Conservation (phyloP, 1,284 basidiomycete genomes). For the Ceraceosorus bombacis region DNA sequence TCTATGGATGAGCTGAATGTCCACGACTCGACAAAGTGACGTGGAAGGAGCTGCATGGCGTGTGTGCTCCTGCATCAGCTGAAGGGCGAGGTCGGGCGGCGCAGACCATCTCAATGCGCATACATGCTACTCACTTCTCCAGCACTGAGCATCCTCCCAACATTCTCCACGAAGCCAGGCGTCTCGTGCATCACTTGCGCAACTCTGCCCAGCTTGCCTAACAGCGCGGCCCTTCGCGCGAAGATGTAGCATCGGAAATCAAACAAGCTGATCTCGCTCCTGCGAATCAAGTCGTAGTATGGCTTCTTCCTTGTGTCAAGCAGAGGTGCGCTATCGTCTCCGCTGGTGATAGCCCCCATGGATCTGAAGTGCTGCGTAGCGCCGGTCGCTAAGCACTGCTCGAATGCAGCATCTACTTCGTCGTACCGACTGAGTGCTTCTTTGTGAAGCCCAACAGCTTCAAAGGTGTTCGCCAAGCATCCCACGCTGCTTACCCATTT, state of each 20-base stretch:
- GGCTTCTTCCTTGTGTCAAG: slow-evolving; percentile 73
- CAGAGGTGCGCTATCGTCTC: slow-evolving; percentile 73
- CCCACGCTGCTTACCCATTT: slow-evolving; percentile 76
- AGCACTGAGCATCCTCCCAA: slow-evolving; percentile 67
- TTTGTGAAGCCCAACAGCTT: slow-evolving; percentile 78
- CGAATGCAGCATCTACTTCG: slow-evolving; percentile 77
- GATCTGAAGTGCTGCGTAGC: slow-evolving; percentile 14
- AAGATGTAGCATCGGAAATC: slow-evolving; percentile 89
- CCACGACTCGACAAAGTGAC: slow-evolving; percentile 84
- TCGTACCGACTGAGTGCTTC: slow-evolving; percentile 84
- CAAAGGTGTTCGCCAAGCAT: slow-evolving; percentile 83
- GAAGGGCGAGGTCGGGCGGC: no score
- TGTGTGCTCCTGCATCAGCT: no score
- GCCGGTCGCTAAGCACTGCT: slow-evolving; percentile 16
- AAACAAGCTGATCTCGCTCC: slow-evolving; percentile 83
- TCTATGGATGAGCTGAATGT: slow-evolving; percentile 82
- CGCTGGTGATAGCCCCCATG: slow-evolving; percentile 35
- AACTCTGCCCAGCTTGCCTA: slow-evolving; percentile 65
- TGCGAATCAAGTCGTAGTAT: slow-evolving; percentile 80
- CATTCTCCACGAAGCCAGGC: slow-evolving; percentile 67
- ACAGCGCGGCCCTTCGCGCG: slow-evolving; percentile 70
- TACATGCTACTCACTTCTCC: slow-evolving; percentile 18
- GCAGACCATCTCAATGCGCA: no score
- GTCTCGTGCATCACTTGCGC: slow-evolving; percentile 64
- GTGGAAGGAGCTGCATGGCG: slow-evolving; percentile 61